phyloP scores from a whole-genome alignment of 495 filamentous ascomycete genomes.

The Durotheca rogersii region DNA sequence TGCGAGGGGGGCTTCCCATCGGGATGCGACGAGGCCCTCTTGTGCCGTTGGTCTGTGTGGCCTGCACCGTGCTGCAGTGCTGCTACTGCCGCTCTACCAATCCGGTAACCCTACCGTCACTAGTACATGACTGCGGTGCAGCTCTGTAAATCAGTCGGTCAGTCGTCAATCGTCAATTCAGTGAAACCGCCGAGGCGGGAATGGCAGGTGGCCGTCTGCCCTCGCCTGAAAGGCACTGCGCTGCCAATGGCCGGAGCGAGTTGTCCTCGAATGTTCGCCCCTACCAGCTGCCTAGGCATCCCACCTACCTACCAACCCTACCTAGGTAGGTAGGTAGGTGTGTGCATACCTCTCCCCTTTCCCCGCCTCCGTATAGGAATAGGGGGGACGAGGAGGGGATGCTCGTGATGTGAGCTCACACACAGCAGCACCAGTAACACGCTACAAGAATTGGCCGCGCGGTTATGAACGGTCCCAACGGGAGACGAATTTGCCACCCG shows the following conservation, averaged over 20 bases:
- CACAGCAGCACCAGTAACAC: too few relatives aligned
- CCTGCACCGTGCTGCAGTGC: constrained; percentile 30
- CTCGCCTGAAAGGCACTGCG: neutral
- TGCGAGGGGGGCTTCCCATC: constrained; percentile 17
- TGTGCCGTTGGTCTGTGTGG: constrained; percentile 20
- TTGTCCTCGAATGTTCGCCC: neutral
- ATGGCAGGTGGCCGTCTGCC: constrained; percentile 16
- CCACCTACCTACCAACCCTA: too few relatives aligned
- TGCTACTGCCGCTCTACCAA: constrained; percentile 25
- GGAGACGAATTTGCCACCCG: neutral
- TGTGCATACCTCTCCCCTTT: too few relatives aligned
- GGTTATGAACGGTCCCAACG: constrained; percentile 21
- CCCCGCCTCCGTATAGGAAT: too few relatives aligned
- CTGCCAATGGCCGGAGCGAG: neutral
- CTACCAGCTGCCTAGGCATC: too few relatives aligned
- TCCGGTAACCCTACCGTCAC: constrained; percentile 30
- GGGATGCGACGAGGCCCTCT: constrained; percentile 25
- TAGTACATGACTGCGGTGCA: constrained; percentile 28
- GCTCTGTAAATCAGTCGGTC: constrained; percentile 19
- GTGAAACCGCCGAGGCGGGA: constrained; percentile 22
- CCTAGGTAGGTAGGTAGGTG: too few relatives aligned
- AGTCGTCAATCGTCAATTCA: constrained; percentile 22
- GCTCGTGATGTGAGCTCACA: too few relatives aligned
- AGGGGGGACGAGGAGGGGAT: neutral
- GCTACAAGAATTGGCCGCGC: constrained; percentile 14